Conservation (phyloP, 345 rosid species). For the Sisymbrium altissimum region DNA sequence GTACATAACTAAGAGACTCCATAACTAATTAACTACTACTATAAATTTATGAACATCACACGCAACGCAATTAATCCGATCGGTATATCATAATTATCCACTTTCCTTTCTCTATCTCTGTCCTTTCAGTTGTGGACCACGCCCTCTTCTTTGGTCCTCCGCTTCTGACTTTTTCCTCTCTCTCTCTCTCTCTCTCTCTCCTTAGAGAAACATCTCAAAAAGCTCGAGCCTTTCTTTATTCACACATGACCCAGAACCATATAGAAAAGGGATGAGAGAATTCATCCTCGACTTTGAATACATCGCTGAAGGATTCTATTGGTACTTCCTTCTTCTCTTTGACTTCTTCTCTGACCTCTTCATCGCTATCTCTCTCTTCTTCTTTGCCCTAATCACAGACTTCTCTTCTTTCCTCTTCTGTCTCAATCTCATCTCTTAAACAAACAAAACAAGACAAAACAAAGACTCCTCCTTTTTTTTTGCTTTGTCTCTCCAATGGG, state of each 20-base stretch:
- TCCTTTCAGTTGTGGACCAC: conserved; percentile 9
- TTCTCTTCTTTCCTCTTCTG: conserved; percentile 31
- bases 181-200: not conserved
- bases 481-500: conserved; percentile 46
- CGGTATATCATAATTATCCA: not conserved
- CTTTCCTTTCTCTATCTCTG: not conserved
- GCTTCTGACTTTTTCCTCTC: conserved; percentile 16
- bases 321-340: conserved; percentile 35
- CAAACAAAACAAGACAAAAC: too few species aligned
- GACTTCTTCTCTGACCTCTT: conserved; percentile 30
- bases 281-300: conserved; percentile 37
- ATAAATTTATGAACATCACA: too few species aligned
- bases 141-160: conserved; percentile 18
- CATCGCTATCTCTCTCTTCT: conserved; percentile 29
- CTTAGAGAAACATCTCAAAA: too few species aligned
- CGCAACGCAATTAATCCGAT: not conserved
- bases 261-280: conserved; percentile 27
- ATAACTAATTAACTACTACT: too few species aligned
- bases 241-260: conserved; percentile 19
- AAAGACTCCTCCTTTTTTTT: not conserved
- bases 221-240: not conserved
- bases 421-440: conserved; percentile 24
- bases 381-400: conserved; percentile 25
- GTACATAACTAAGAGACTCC: too few species aligned
- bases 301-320: conserved; percentile 35